A percentile compares a stretch with the other conserved stretches of the same genome.
Conservation (phyloP, 495 filamentous ascomycete species). For the Aspergillus ellipticus region DNA sequence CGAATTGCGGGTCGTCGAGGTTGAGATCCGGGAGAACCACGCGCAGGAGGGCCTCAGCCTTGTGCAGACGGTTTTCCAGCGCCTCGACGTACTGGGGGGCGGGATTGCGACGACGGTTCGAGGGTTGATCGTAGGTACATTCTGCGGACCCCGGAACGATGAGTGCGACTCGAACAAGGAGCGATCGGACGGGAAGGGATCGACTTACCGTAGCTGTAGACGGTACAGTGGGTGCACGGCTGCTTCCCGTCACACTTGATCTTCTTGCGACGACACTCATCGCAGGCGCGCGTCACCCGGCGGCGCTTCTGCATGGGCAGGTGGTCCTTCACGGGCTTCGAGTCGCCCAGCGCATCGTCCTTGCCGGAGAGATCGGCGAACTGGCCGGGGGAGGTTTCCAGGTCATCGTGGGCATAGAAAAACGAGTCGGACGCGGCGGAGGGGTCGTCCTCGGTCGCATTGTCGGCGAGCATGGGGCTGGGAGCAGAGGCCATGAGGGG, state of each 20-base stretch:
- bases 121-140: constrained; percentile 97
- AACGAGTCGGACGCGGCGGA: constrained; percentile 15
- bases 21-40: constrained; percentile 83
- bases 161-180: constrained; percentile 2
- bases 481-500: constrained; percentile 19
- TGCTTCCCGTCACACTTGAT: constrained; percentile 99
- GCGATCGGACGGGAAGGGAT: constrained; percentile 27
- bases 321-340: constrained; percentile 32
- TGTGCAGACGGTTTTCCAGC: constrained; percentile 76
- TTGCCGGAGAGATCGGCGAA: constrained; percentile 14
- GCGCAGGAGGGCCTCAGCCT: constrained; percentile 75
- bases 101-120: constrained; percentile 90
- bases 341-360: constrained; percentile 19
- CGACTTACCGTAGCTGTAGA: constrained; percentile 91
- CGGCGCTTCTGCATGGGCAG: constrained; percentile 80
- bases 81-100: constrained; percentile 94
- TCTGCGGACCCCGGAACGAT: constrained; percentile 54
- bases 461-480: constrained; percentile 16
- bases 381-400: constrained; percentile 24
- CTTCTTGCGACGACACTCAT: constrained; percentile 96
- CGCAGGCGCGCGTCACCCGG: constrained; percentile 86
- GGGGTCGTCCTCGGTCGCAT: constrained; percentile 39
- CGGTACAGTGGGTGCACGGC: constrained; percentile 95
- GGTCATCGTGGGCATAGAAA: constrained; percentile 28
- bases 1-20: constrained; percentile 76